Conservation (phyloP, 1,284 basidiomycete genomes). For the Cystobasidiaceae sp. region DNA sequence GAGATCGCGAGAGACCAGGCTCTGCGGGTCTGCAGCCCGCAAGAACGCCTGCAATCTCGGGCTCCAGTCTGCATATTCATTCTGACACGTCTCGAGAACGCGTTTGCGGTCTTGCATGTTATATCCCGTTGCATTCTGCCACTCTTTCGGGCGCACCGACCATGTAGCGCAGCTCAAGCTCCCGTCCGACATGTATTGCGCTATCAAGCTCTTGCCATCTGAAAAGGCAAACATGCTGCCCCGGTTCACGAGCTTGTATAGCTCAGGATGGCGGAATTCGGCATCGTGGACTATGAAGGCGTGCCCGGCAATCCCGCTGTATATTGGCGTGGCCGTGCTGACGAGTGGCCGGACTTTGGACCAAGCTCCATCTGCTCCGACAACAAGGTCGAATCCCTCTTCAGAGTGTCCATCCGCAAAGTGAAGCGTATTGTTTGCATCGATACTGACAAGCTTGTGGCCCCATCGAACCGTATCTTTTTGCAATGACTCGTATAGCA, state of each 20-base stretch:
- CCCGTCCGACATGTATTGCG: neutral
- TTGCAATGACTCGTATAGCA: neutral
- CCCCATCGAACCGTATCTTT: neutral
- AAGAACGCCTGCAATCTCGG: neutral
- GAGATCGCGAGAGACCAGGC: neutral
- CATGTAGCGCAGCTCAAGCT: no score
- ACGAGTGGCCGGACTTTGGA: slow-evolving; percentile 49
- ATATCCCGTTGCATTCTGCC: neutral
- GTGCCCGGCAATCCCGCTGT: slow-evolving; percentile 44
- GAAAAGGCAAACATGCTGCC: neutral
- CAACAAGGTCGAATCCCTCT: slow-evolving; percentile 45
- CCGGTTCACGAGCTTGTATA: neutral
- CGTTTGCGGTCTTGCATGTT: neutral
- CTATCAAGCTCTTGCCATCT: neutral
- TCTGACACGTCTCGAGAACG: neutral
- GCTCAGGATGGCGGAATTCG: neutral
- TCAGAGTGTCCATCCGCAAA: neutral
- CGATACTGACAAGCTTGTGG: neutral
- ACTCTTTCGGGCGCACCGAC: neutral
- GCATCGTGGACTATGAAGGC: neutral
- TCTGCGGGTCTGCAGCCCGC: neutral
- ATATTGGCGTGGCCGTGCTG: slow-evolving; percentile 45
- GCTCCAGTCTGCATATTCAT: neutral
- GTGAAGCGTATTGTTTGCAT: neutral
- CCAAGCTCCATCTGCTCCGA: slow-evolving; percentile 54